Conservation (phyloP, 2,329 filamentous ascomycete genomes). For the Nectriaceae sp. region DNA sequence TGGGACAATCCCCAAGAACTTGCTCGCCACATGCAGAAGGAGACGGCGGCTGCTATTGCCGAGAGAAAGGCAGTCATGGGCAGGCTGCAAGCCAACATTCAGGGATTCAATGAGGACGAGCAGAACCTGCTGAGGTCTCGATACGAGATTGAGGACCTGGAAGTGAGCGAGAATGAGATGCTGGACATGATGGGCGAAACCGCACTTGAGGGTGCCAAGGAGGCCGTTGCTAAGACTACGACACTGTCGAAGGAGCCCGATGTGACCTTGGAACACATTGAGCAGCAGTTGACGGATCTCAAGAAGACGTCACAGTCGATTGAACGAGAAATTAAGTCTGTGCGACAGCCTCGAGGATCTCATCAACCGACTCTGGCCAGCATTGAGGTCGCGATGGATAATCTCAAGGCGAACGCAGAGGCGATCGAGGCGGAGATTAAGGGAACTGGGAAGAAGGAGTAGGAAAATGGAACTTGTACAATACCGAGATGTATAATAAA, state of each 20-base stretch:
- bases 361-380: conserved; percentile 5
- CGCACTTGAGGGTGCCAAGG: conserved; percentile 16
- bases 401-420: conserved; percentile 16
- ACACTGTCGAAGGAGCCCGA: conserved; percentile 1
- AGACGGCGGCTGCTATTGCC: conserved; percentile 31
- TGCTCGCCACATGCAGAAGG: conserved; percentile 38
- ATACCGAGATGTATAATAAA: conserved; percentile 23
- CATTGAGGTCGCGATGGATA: conserved; percentile 23
- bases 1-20: conserved; percentile 57
- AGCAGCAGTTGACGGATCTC: conserved; percentile 8
- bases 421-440: conserved; percentile 26
- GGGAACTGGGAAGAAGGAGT: conserved; percentile 17
- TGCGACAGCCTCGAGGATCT: not conserved
- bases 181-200: conserved; percentile 34
- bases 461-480: conserved; percentile 20
- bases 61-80: conserved; percentile 41
- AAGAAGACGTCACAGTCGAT: conserved; percentile 7
- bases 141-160: conserved; percentile 25
- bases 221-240: conserved; percentile 6
- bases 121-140: conserved; percentile 34
- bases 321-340: conserved; percentile 8
- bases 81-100: conserved; percentile 35
- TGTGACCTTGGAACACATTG: conserved; percentile 2
- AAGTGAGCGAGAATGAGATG: conserved; percentile 40
- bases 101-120: conserved; percentile 42